Conservation (phyloP, 2,329 filamentous ascomycete genomes). For the Cylindrodendrum hubeiense region DNA sequence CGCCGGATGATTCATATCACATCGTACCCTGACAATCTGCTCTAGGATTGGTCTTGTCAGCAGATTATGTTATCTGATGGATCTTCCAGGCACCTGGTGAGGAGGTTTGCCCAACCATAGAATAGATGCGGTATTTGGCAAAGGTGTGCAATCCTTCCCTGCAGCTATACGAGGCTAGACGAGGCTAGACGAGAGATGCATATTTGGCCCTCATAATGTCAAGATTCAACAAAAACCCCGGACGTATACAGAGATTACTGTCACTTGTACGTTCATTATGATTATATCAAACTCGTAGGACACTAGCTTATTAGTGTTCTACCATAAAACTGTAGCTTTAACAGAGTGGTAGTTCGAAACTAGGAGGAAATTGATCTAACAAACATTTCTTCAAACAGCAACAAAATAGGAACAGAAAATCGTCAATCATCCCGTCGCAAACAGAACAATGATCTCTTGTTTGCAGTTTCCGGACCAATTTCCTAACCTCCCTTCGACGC, state of each 20-base stretch:
- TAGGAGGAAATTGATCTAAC: no score
- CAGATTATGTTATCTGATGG: slow-evolving; percentile 38
- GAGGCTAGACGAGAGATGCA: neutral
- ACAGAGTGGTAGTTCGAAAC: no score
- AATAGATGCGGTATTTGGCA: neutral
- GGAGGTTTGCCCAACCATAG: neutral
- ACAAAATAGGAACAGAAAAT: no score
- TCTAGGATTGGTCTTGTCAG: neutral
- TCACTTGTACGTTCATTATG: no score
- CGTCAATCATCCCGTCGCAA: neutral
- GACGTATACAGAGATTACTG: no score
- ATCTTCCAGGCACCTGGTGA: neutral
- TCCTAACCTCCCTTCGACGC: neutral
- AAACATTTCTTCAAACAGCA: no score
- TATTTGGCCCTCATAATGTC: neutral
- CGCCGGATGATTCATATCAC: neutral
- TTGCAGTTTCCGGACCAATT: neutral
- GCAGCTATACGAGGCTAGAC: neutral
- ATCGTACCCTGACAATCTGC: neutral
- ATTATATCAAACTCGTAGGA: no score
- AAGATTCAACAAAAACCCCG: neutral
- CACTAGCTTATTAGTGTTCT: no score
- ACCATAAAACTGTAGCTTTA: no score
- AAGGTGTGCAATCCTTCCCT: neutral
- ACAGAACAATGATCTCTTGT: no score